phyloP scores from a whole-genome alignment of 1,139 yeast species.

The Maudiozyma humilis region DNA sequence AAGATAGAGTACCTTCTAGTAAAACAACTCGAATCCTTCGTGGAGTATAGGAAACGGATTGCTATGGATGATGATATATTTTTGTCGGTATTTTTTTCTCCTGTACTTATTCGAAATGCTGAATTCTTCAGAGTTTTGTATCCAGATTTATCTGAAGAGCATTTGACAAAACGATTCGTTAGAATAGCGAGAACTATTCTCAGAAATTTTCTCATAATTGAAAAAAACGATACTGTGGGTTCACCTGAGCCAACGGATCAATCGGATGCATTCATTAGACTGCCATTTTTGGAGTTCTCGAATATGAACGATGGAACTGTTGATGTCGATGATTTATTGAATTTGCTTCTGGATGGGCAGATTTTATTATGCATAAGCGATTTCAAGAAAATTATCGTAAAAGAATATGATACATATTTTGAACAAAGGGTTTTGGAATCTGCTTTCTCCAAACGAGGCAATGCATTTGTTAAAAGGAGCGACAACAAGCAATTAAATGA shows the following conservation, averaged over 20 bases:
- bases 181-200: not conserved
- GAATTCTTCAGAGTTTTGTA: not conserved
- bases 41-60: not conserved
- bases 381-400: conserved; percentile 11
- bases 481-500: too few relatives aligned
- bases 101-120: conserved; percentile 1
- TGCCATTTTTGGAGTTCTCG: conserved; percentile 1
- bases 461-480: too few relatives aligned
- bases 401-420: conserved; percentile 13
- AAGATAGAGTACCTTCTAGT: conserved; percentile 3
- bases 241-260: not conserved
- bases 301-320: not conserved
- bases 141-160: not conserved
- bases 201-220: conserved; percentile 2
- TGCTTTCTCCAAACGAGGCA: too few relatives aligned
- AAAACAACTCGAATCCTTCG: not conserved
- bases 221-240: not conserved
- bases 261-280: not conserved
- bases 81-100: conserved; percentile 6
- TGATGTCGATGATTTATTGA: conserved; percentile 5
- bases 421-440: conserved; percentile 11
- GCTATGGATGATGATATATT: conserved; percentile 2
- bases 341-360: conserved; percentile 6
- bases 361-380: conserved; percentile 14
- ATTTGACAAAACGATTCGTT: conserved; percentile 1